Base-by-base conservation (phyloP, 768 basidiomycete genomes). In the Trametes elegans region DNA sequence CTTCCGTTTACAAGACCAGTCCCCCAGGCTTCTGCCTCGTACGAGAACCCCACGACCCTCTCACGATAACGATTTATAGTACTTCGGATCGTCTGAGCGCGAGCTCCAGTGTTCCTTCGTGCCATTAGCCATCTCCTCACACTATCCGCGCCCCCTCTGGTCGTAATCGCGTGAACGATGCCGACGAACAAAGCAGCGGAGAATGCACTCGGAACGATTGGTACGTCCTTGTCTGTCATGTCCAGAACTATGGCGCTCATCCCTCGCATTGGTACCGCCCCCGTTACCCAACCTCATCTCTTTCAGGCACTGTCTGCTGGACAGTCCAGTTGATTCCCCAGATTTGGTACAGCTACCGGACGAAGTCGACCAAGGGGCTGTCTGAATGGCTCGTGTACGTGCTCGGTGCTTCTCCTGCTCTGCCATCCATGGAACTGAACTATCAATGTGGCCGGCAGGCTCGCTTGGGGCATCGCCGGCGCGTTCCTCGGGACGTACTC, bases 141-240 rank as follows among this genome's bases (percentile, higher is more conserved):
- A n/a, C n/a, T n/a, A n/a, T n/a, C n/a, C n/a, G 28, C 14, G 9
- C 13, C 3, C 5, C 19, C n/a, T 34, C 7, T 8, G 7, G 3
- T n/a, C 1, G 32, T 41, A 24, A 26, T 52, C 42, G 41, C 35
- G 48, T 40, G 48, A 43, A n/a, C 32, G 2, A 81, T 80, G 77
- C 73, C 73, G 16, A 73, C 65, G 8, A 86, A 84, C 59, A 41
- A 68, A 7, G 75, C 75, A 2, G 80, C 79, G 13, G 87, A 88
- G 68, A 87, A 89, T 63, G 83, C 79, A 6, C 73, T 89, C 6
- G 88, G 84, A 3, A 89, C 86, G 0, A 74, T 86, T 21, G 87
- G 87, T 80, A 55, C 18, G 72, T 68, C 19, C 16, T 39, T 29
- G 2, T n/a, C 16, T 32, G 1, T 10, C 7, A 29, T 18, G 8